Evolutionary conservation across 2,329 filamentous ascomycete species (phyloP).

Genomic region (Penicillium sp.): DNA sequence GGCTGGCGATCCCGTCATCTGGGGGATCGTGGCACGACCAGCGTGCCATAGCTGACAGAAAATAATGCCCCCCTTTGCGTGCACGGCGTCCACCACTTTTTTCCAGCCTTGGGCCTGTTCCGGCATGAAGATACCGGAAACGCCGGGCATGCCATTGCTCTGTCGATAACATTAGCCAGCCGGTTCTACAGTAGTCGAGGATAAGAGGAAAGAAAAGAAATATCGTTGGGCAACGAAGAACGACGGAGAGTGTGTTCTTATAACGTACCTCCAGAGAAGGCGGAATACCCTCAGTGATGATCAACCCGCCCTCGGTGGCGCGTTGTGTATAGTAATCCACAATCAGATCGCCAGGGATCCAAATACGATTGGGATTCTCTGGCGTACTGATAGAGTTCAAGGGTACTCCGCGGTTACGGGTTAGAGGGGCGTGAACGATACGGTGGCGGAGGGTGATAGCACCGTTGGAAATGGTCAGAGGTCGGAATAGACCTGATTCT

Average conservation of each 20-base stretch:
- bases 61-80: slow-evolving; percentile 49
- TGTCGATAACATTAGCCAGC: slow-evolving; percentile 4
- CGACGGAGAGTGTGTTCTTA: neutral
- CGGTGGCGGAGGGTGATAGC: slow-evolving; percentile 49
- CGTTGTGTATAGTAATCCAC: slow-evolving; percentile 41
- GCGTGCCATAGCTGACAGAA: slow-evolving; percentile 42
- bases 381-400: slow-evolving; percentile 39
- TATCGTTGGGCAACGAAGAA: neutral
- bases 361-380: slow-evolving; percentile 48
- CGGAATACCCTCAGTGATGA: slow-evolving; percentile 38
- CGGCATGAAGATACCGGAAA: slow-evolving; percentile 31
- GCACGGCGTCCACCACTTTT: slow-evolving; percentile 48
- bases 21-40: slow-evolving; percentile 44
- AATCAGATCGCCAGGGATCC: slow-evolving; percentile 44
- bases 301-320: slow-evolving; percentile 33
- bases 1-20: slow-evolving; percentile 38
- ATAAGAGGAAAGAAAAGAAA: slow-evolving; percentile 13
- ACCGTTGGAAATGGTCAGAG: slow-evolving; percentile 45
- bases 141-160: slow-evolving; percentile 39
- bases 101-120: slow-evolving; percentile 49
- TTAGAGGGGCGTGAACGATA: slow-evolving; percentile 50
- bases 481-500: slow-evolving; percentile 41
- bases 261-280: slow-evolving; percentile 38
- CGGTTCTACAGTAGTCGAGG: neutral
- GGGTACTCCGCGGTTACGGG: slow-evolving; percentile 50